Percentiles rank a stretch among this genome's conserved stretches.
Evolutionary conservation across 1,284 basidiomycete genomes (phyloP).

Genomic region (Fistulinella staudtii): DNA sequence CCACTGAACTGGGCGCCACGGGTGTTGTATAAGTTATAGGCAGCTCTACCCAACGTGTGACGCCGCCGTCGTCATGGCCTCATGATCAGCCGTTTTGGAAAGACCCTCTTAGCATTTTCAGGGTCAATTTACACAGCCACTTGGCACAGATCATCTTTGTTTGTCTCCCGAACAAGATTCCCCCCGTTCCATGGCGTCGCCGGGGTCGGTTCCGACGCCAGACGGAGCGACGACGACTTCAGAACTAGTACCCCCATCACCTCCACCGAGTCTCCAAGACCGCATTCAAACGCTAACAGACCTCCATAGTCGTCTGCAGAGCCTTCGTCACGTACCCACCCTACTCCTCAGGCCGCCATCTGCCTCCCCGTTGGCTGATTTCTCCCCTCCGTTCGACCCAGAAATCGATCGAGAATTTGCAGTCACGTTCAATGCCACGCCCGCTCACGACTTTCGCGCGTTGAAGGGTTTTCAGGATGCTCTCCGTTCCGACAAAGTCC

Average conservation of each 20-base stretch:
- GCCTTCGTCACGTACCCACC: constrained; percentile 42
- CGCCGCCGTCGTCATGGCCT: constrained; percentile 9
- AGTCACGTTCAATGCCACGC: constrained; percentile 27
- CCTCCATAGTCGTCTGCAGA: constrained; percentile 41
- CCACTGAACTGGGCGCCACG: constrained; percentile 10
- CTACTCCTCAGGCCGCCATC: constrained; percentile 38
- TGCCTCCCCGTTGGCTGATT: constrained; percentile 25
- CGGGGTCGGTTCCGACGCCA: constrained; percentile 8
- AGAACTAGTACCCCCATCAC: constrained; percentile 3
- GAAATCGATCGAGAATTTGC: constrained; percentile 29
- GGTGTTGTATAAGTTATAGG: neutral
- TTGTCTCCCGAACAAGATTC: neutral
- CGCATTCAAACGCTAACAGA: constrained; percentile 47
- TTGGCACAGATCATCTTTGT: neutral
- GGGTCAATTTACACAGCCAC: constrained; percentile 19
- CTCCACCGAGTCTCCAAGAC: constrained; percentile 31
- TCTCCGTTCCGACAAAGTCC: constrained; percentile 46
- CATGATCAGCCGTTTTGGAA: too few species aligned
- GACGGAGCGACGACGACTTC: constrained; percentile 1
- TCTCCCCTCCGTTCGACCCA: constrained; percentile 27
- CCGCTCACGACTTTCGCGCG: constrained; percentile 35
- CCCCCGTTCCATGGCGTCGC: neutral
- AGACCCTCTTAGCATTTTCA: neutral
- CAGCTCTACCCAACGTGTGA: neutral
- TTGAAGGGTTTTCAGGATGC: constrained; percentile 45